Evolutionary conservation across 2,329 filamentous ascomycete genomes (phyloP).

Genomic region (Ophiocordyceps sinensis): DNA sequence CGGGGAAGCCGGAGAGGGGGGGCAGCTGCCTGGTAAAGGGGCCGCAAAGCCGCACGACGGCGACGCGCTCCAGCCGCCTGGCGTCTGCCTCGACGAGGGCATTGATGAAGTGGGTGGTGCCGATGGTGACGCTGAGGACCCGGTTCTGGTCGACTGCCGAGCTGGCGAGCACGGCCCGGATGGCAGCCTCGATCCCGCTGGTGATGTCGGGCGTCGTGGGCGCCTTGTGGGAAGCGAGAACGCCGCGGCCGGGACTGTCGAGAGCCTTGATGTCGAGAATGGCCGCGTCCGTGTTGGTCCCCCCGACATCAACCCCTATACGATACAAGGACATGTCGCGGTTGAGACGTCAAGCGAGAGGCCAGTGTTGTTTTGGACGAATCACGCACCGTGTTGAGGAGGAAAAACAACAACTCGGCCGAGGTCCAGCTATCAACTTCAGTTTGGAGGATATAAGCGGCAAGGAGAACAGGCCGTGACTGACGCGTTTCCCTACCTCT

Average conservation of each 20-base stretch:
- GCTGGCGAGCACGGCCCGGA: conserved; percentile 24
- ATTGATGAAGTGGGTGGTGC: conserved; percentile 36
- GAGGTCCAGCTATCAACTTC: too few species aligned
- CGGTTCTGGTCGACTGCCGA: conserved; percentile 21
- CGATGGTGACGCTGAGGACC: conserved; percentile 33
- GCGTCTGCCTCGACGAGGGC: conserved; percentile 31
- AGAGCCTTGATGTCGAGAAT: conserved; percentile 25
- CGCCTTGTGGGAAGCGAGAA: conserved; percentile 32
- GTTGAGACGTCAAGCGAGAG: not conserved
- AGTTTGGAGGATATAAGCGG: too few species aligned
- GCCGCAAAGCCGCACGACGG: conserved; percentile 29
- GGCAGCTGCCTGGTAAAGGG: conserved; percentile 28
- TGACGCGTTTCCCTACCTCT: too few species aligned
- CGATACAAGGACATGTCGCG: conserved; percentile 23
- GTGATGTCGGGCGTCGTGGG: conserved; percentile 35
- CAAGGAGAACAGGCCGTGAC: too few species aligned
- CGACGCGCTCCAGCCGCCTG: conserved; percentile 26
- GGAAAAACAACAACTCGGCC: too few species aligned
- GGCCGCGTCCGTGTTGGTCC: conserved; percentile 28
- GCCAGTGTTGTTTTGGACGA: too few species aligned
- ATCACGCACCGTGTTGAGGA: too few species aligned
- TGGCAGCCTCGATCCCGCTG: conserved; percentile 30
- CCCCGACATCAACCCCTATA: conserved; percentile 27
- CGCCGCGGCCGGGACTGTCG: conserved; percentile 20
- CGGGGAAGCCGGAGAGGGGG: conserved; percentile 31